Conservation (phyloP, 345 rosid genomes). For the Salix dunnii region DNA sequence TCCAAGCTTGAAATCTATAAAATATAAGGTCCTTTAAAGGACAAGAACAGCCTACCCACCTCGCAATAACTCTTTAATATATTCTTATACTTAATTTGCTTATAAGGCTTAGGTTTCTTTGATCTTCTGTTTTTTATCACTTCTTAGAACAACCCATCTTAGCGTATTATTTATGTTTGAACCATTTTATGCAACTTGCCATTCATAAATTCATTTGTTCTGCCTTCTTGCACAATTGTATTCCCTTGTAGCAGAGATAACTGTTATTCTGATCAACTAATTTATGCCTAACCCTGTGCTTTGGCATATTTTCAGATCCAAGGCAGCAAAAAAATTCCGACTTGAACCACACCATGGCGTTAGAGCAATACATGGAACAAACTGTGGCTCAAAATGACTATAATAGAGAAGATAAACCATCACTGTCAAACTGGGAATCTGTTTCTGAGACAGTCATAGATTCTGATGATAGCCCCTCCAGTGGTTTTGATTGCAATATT, state of each 20-base stretch:
- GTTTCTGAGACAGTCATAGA: neutral
- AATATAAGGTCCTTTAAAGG: neutral
- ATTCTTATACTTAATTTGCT: neutral
- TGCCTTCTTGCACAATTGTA: no score
- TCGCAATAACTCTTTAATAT: neutral
- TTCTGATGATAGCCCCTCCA: constrained; percentile 14
- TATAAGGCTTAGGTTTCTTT: neutral
- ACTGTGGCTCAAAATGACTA: neutral
- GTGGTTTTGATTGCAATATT: constrained; percentile 47
- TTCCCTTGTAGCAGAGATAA: neutral
- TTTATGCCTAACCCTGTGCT: neutral
- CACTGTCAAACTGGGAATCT: constrained; percentile 21
- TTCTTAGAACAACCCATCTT: neutral
- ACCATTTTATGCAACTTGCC: neutral
- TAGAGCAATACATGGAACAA: constrained; percentile 23
- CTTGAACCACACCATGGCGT: constrained; percentile 13
- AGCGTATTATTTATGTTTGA: neutral
- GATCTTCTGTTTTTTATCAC: neutral
- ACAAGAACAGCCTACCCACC: neutral
- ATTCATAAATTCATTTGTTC: neutral
- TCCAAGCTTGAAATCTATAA: neutral
- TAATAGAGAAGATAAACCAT: constrained; percentile 4
- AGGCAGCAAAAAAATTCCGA: neutral
- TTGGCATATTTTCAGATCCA: constrained; percentile 16
- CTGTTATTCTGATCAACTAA: neutral